These are phyloP conservation scores for Stramenopiles sp. DNA, from an alignment of 352 stramenopile species.

Conservation along the genomic window DNA sequence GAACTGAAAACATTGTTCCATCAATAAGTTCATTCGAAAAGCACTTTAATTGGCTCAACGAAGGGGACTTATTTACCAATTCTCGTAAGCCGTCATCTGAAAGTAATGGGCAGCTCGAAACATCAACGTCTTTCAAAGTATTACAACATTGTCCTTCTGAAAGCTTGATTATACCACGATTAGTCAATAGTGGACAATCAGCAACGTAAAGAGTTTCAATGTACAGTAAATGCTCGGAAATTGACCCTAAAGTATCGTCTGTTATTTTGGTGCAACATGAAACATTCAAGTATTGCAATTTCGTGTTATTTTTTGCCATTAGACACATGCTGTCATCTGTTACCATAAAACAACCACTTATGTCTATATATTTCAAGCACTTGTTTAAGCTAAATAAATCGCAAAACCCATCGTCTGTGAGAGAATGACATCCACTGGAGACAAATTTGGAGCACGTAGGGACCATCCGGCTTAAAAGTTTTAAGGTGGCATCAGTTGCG, in stretches of 20 bases:
- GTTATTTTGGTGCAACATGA: neutral
- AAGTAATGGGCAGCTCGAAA: neutral
- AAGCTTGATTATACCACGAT: neutral
- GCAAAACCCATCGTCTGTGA: neutral
- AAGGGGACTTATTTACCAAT: neutral
- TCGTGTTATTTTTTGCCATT: neutral
- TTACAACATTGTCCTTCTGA: neutral
- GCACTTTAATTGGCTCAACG: conserved; percentile 7
- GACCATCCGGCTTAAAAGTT: neutral
- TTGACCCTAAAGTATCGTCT: neutral
- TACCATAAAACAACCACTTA: neutral
- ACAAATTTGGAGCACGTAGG: neutral
- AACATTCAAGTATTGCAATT: neutral
- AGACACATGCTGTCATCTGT: neutral
- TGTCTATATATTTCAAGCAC: neutral
- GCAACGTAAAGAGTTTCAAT: neutral
- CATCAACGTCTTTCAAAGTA: neutral
- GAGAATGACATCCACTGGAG: neutral
- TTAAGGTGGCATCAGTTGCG: neutral
- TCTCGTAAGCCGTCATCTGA: conserved; percentile 1
- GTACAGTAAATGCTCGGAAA: neutral
- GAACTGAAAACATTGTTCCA: conserved; percentile 8
- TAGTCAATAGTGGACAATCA: neutral
- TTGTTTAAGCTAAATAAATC: neutral
- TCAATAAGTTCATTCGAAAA: neutral